Evolutionary conservation across 768 basidiomycete genomes (phyloP).

Genomic region (Kwoniella sp.): DNA sequence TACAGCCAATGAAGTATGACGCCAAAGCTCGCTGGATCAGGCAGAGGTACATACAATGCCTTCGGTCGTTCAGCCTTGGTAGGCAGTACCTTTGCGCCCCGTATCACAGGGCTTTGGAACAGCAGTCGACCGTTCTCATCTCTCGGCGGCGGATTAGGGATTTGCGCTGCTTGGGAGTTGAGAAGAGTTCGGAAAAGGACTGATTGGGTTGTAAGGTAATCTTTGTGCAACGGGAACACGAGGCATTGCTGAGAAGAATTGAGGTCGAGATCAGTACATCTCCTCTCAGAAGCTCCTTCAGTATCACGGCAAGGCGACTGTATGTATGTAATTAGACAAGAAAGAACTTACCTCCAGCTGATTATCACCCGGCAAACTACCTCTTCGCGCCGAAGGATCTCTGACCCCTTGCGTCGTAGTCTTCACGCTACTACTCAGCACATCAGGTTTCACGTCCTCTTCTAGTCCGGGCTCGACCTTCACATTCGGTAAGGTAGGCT

Average conservation of each 20-base stretch:
- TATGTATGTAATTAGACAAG: too few species aligned
- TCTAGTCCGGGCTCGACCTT: neutral
- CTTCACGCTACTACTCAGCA: conserved; percentile 10
- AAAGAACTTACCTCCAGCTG: conserved; percentile 20
- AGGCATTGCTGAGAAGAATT: conserved; percentile 19
- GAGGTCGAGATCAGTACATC: too few species aligned
- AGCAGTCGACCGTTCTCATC: conserved; percentile 17
- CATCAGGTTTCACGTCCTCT: conserved; percentile 10
- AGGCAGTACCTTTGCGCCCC: conserved; percentile 36
- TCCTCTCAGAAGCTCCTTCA: too few species aligned
- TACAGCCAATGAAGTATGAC: conserved; percentile 54
- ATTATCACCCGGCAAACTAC: conserved; percentile 20
- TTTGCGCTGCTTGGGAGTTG: conserved; percentile 65
- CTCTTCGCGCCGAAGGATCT: conserved; percentile 6
- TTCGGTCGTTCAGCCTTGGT: conserved; percentile 33
- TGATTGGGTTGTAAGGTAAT: conserved; percentile 81
- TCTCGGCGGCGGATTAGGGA: conserved; percentile 43
- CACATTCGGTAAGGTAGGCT: neutral
- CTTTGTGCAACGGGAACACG: conserved; percentile 65
- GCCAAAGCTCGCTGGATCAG: conserved; percentile 50
- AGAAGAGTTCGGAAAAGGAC: conserved; percentile 62
- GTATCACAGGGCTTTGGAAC: conserved; percentile 22
- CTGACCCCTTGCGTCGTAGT: conserved; percentile 5
- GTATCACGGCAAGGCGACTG: too few species aligned
- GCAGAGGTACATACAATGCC: conserved; percentile 47